phyloP scores from a whole-genome alignment of 495 filamentous ascomycete genomes.

The Talaromyces wortmannii region DNA sequence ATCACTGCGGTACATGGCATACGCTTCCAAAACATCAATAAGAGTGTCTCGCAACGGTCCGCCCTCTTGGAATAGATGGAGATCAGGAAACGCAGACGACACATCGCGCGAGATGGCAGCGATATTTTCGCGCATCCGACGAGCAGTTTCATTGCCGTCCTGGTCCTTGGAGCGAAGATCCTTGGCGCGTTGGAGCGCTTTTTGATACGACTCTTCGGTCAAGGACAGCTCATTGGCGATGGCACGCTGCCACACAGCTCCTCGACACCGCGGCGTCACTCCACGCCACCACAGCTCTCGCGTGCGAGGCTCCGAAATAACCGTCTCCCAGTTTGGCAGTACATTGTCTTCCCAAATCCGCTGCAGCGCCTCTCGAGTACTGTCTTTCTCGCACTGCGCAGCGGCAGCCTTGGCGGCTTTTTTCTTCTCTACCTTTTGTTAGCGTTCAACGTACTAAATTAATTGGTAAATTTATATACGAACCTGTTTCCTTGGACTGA shows the following conservation, averaged over 20 bases:
- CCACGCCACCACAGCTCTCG: slow-evolving; percentile 94
- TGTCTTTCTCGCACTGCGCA: slow-evolving; percentile 55
- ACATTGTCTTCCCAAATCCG: slow-evolving; percentile 87
- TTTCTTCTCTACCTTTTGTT: slow-evolving; percentile 42
- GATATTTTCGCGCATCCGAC: slow-evolving; percentile 53
- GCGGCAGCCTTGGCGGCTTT: slow-evolving; percentile 42
- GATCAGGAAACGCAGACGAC: slow-evolving; percentile 64
- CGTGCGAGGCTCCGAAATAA: slow-evolving; percentile 66
- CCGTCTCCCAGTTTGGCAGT: slow-evolving; percentile 75
- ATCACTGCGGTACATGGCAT: slow-evolving; percentile 89
- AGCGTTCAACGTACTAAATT: background rate
- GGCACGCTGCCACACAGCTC: slow-evolving; percentile 77
- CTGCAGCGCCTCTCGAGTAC: slow-evolving; percentile 53
- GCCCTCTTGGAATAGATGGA: slow-evolving; percentile 75
- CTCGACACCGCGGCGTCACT: slow-evolving; percentile 70
- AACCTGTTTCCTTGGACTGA: slow-evolving; percentile 64
- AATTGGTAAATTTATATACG: slow-evolving; percentile 10
- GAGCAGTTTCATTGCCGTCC: slow-evolving; percentile 40
- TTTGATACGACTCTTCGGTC: slow-evolving; percentile 66
- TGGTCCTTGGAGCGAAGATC: slow-evolving; percentile 49
- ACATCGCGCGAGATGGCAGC: slow-evolving; percentile 64
- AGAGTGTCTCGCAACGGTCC: slow-evolving; percentile 71
- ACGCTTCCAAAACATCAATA: slow-evolving; percentile 77
- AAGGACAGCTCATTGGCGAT: slow-evolving; percentile 86
- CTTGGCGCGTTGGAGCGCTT: slow-evolving; percentile 69